These are phyloP conservation scores for Achlya hypogyna DNA, from an alignment of 352 stramenopile genomes.

Conservation along the genomic window DNA sequence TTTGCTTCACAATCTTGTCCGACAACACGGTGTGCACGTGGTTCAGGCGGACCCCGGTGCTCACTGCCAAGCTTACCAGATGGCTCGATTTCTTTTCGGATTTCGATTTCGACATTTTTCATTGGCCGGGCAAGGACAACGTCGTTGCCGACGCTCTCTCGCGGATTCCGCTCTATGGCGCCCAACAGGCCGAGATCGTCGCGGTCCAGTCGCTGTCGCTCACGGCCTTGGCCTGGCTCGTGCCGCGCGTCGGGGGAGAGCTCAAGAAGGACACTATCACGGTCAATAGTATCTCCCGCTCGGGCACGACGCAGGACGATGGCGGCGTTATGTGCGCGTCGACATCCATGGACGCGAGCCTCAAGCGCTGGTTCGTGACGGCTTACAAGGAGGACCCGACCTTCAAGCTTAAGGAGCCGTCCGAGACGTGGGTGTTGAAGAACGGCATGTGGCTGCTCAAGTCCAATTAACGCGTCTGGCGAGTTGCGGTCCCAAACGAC, in stretches of 20 bases:
- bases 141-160: constrained; percentile 18
- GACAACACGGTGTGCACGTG: constrained; percentile 21
- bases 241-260: too few species aligned
- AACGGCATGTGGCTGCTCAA: too few species aligned
- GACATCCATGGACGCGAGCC: too few species aligned
- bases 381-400: too few species aligned
- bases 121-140: constrained; percentile 9
- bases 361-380: too few species aligned
- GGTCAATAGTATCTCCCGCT: too few species aligned
- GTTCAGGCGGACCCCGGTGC: constrained; percentile 16
- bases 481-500: not conserved
- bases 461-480: constrained; percentile 16
- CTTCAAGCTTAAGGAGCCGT: too few species aligned
- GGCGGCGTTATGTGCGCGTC: too few species aligned
- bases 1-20: constrained; percentile 17
- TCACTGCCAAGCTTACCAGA: constrained; percentile 17
- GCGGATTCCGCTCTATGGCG: not conserved
- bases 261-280: too few species aligned
- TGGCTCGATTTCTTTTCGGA: constrained; percentile 23
- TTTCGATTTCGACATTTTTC: constrained; percentile 20
- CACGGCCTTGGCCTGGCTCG: not conserved
- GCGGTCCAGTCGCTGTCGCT: not conserved
- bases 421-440: too few species aligned
- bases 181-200: too few species aligned
- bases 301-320: too few species aligned